Base-by-base conservation (phyloP, 2,329 filamentous ascomycete species). In the Aspergillus sp. region DNA sequence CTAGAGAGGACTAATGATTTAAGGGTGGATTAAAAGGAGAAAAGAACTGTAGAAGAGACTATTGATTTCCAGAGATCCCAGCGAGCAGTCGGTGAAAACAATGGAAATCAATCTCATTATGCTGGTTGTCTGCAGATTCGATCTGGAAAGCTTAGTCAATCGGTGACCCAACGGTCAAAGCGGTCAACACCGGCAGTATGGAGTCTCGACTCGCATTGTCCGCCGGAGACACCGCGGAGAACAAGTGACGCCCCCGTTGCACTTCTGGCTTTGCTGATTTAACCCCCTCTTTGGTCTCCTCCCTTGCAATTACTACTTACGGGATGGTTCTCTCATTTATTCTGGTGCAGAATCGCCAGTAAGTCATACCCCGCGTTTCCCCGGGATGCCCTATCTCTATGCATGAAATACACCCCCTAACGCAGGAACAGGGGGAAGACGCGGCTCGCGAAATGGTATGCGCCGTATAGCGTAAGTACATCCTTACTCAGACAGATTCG, bases 381-480 rank as follows among this genome's bases (percentile, higher is more conserved):
- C 21, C 19, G 19, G 21, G 36, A 30, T 21, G 10, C 9, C 25
- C 17, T 7, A 6, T 8, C 10, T 13, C 5, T 25, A 38, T 25
- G 23, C 28, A 38, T 13, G 4, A n/a, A 36, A n/a, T 50, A 60
- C 32, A 36, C 55, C 69, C 70, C 60, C 75, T 61, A 67, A 17
- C 32, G 36, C 61, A 55, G 51, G 62, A 67, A 67, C 65, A 97
- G 94, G 85, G 95, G 95, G 80, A 99, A 99, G 83, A 99, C 95
- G 70, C 91, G 95, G 70, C 86, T 99, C 66, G 95, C 95, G 67
- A 99, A 99, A 82, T 99, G 94, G 94, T 99, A 99, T 83, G 91
- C 91, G 68, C 94, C 95, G 63, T 99, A 97, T 83, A 96, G 89
- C 80, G 85, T 86, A 77, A 76, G 83, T 76, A 23, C 12, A 43